Percentiles rank a stretch among this genome's conserved stretches.
Conservation (phyloP, 1,139 yeast genomes). For the Lodderomyces oxycetoniae region DNA sequence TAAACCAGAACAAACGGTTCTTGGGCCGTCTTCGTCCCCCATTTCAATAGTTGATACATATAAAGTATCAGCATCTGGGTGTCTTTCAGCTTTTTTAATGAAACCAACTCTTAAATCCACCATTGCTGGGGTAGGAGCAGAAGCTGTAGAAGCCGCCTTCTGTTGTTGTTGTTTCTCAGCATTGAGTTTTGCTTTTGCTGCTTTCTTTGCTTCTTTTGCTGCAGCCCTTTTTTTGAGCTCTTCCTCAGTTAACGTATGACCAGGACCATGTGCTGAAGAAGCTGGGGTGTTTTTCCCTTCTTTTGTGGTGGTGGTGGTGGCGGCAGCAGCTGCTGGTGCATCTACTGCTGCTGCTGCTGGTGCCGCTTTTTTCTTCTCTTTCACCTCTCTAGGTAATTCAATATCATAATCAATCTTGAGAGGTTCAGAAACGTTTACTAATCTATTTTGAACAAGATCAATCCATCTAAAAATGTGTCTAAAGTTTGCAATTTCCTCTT, state of each 20-base stretch:
- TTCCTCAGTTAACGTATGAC: constrained; percentile 44
- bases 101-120: constrained; percentile 94
- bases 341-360: constrained; percentile 10
- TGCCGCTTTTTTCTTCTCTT: constrained; percentile 47
- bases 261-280: constrained; percentile 16
- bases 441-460: constrained; percentile 72
- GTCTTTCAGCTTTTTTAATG: constrained; percentile 93
- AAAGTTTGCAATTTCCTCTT: constrained; percentile 48
- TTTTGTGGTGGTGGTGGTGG: constrained; percentile 3
- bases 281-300: constrained; percentile 52
- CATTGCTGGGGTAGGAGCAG: constrained; percentile 71
- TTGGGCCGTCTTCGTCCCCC: constrained; percentile 95
- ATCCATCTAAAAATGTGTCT: constrained; percentile 93
- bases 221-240: constrained; percentile 57
- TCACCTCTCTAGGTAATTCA: constrained; percentile 56
- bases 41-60: constrained; percentile 94
- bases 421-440: constrained; percentile 49
- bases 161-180: constrained; percentile 62
- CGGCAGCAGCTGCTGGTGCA: constrained; percentile 20
- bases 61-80: constrained; percentile 95
- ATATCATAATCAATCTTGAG: constrained; percentile 54
- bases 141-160: constrained; percentile 53
- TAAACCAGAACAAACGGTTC: constrained; percentile 94
- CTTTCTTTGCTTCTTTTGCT: constrained; percentile 61
- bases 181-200: constrained; percentile 74